These are phyloP conservation scores for Amylocarpus encephaloides DNA, from an alignment of 2,329 filamentous ascomycete genomes.

Conservation along the genomic window DNA sequence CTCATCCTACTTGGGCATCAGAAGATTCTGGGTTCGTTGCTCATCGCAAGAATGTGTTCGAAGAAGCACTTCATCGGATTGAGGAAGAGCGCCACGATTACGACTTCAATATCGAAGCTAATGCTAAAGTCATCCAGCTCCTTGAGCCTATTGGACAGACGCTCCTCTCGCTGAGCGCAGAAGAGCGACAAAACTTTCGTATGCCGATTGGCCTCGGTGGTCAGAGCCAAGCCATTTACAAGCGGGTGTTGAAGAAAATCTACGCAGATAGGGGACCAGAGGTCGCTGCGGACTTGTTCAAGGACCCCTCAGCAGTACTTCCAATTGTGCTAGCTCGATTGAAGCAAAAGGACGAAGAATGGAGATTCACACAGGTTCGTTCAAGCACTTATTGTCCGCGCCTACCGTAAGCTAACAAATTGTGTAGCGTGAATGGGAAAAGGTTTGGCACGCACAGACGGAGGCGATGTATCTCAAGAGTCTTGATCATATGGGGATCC, in stretches of 20 bases:
- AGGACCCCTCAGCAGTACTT: conserved; percentile 76
- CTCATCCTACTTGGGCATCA: conserved; percentile 96
- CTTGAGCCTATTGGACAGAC: conserved; percentile 91
- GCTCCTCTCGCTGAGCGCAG: conserved; percentile 70
- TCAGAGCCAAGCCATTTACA: conserved; percentile 93
- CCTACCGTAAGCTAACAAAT: conserved; percentile 7
- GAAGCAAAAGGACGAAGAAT: conserved; percentile 95
- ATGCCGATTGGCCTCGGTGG: conserved; percentile 81
- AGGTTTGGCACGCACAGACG: conserved; percentile 95
- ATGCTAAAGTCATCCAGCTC: conserved; percentile 89
- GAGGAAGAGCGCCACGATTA: conserved; percentile 98
- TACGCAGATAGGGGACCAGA: conserved; percentile 84
- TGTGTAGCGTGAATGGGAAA: conserved; percentile 84
- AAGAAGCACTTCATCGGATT: conserved; percentile 90
- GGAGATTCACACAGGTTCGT: conserved; percentile 76
- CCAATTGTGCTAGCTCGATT: conserved; percentile 82
- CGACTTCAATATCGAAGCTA: conserved; percentile 96
- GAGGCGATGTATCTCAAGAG: conserved; percentile 93
- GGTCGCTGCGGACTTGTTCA: conserved; percentile 82
- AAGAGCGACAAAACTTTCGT: conserved; percentile 67
- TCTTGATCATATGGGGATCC: conserved; percentile 91
- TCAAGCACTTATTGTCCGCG: conserved; percentile 1
- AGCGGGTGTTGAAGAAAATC: conserved; percentile 94
- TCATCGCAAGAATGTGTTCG: conserved; percentile 91
- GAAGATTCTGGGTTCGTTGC: conserved; percentile 97